Evolutionary conservation across 1,284 basidiomycete genomes (phyloP), one percentile per base, ranked within the genome.

Genomic region (Rugosomyces carneus): DNA sequence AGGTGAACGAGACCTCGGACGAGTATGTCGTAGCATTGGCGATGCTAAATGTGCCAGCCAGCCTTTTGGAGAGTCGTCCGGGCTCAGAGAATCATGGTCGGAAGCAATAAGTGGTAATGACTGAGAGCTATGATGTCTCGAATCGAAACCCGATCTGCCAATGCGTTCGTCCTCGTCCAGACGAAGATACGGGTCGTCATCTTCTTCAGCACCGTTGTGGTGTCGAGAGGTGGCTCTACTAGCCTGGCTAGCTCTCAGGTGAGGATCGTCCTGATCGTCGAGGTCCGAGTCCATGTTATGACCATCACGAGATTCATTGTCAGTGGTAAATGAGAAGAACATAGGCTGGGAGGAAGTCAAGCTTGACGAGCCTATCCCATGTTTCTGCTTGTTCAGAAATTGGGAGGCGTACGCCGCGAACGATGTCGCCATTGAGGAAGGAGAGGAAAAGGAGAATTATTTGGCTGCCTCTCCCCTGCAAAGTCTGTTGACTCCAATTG

Each of bases 261-360:
- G 84, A 4, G 84, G 81, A 62, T 86, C 84, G 59, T 83, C 80
- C 32, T 75, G 57, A 68, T 88, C 84, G 60, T 85, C 82, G 40
- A 84, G 66, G 57, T 79, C 75, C 32, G 67, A 68, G 53, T 74
- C 69, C 51, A 67, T 56, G 45, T 64, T 60, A 57, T 71, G 67
- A 53, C 71, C 76, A 57, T 65, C 67, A 58, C 73, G 76, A 57
- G 80, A 83, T 48, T 72, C 82, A 49, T 80, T 73, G 64, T 85
- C 81, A 54, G 82, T 84, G 38, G 81, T 81, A 62, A 88, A 88
- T 13, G 84, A 87, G 71, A 83, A 88, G 71, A 88, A 88, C 60
- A 88, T 75, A 47, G 85, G 84, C 61, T 86, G 84, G 26, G 78
- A 80, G 36, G 81, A 79, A 9, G 68, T 62, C 32, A 62, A 47